A percentile compares a stretch with the other conserved stretches of the same genome.
These are phyloP conservation scores for Russula brevipes DNA, from an alignment of 768 basidiomycete genomes.

Conservation along the genomic window DNA sequence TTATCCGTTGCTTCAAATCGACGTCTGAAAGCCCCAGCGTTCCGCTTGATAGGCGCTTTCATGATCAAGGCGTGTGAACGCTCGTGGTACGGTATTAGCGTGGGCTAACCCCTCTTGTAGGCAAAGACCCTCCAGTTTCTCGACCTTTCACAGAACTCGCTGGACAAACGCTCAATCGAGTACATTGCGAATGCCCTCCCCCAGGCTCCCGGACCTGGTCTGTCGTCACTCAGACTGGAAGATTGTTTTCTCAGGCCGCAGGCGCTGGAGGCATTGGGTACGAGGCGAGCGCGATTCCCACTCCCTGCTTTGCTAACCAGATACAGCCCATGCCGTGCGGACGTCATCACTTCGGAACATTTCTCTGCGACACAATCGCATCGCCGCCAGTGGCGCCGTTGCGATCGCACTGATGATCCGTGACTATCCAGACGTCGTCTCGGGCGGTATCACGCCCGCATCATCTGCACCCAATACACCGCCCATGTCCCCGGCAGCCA, in stretches of 20 bases:
- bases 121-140: conserved; percentile 77
- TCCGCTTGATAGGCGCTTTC: conserved; percentile 76
- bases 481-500: conserved; percentile 32
- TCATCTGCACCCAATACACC: conserved; percentile 28
- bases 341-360: conserved; percentile 82
- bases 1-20: conserved; percentile 85
- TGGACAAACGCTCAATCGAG: conserved; percentile 84
- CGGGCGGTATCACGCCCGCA: conserved; percentile 28
- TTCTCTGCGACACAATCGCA: conserved; percentile 84
- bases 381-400: conserved; percentile 79
- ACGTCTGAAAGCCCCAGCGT: conserved; percentile 69
- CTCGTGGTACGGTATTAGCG: neutral
- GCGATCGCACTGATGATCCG: conserved; percentile 93
- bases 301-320: conserved; percentile 5
- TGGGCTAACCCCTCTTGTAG: conserved; percentile 36
- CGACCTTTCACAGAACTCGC: conserved; percentile 78
- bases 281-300: conserved; percentile 29
- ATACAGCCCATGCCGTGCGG: conserved; percentile 73
- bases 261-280: conserved; percentile 76
- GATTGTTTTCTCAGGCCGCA: conserved; percentile 74
- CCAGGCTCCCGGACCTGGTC: conserved; percentile 45
- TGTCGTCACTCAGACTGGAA: conserved; percentile 82
- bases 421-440: conserved; percentile 84
- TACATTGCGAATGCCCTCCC: conserved; percentile 68
- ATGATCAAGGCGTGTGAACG: conserved; percentile 52